A percentile compares a stretch with the other conserved stretches of the same genome.
Evolutionary conservation across 2,329 filamentous ascomycete species (phyloP).

Genomic region (Phialophora expanda): DNA sequence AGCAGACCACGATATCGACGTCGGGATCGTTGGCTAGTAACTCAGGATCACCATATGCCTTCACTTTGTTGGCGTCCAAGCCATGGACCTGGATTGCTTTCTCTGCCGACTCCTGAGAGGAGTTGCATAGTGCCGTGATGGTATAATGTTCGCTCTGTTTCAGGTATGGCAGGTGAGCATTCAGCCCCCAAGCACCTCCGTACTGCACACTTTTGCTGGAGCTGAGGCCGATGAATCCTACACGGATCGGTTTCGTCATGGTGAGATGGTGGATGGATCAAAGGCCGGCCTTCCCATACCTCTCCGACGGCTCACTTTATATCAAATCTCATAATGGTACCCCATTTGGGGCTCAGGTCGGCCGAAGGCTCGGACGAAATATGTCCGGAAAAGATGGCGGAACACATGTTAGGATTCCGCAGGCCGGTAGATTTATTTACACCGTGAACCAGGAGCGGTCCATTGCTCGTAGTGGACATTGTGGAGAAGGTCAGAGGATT

Average conservation of each 20-base stretch:
- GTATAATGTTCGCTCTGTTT: constrained; percentile 12
- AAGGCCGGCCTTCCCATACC: background rate
- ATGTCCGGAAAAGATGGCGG: background rate
- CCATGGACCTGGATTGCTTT: constrained; percentile 51
- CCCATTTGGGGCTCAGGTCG: background rate
- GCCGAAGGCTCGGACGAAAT: constrained; percentile 6
- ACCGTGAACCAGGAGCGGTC: too few relatives aligned
- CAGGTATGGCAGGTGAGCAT: constrained; percentile 21
- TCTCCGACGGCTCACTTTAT: background rate
- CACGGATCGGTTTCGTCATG: constrained; percentile 19
- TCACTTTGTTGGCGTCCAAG: constrained; percentile 49
- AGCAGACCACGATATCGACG: constrained; percentile 61
- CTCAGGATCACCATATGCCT: constrained; percentile 50
- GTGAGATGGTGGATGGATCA: background rate
- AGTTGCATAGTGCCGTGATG: constrained; percentile 46
- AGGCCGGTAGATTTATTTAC: too few relatives aligned
- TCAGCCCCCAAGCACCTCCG: constrained; percentile 5
- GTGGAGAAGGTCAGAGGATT: background rate
- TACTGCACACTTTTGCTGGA: constrained; percentile 2
- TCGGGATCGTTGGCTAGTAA: constrained; percentile 54
- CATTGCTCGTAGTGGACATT: background rate
- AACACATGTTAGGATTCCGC: too few relatives aligned
- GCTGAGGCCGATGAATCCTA: constrained; percentile 15
- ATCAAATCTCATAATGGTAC: background rate
- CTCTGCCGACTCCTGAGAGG: constrained; percentile 51